These are phyloP conservation scores for Yamagishiella unicocca DNA, from an alignment of 139 green algal species.

Conservation along the genomic window DNA sequence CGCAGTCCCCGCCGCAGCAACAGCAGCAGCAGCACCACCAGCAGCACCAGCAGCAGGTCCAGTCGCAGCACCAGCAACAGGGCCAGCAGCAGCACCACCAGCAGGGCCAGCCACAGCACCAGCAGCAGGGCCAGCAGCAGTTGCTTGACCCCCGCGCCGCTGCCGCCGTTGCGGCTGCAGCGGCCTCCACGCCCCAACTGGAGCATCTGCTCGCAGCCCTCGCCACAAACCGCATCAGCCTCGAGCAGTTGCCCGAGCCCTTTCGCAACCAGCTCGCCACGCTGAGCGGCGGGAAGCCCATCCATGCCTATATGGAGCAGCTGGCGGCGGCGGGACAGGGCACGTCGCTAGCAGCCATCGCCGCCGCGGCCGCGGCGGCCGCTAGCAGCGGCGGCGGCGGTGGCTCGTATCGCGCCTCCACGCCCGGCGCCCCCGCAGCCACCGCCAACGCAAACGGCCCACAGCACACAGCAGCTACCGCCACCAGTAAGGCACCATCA, in stretches of 20 bases:
- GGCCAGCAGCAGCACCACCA: not conserved
- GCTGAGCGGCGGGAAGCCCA: slow-evolving; percentile 5
- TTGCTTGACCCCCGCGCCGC: not conserved
- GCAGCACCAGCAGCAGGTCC: slow-evolving; percentile 9
- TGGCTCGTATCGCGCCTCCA: not conserved
- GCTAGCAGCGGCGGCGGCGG: not conserved
- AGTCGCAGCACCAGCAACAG: not conserved
- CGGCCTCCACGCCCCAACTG: not conserved
- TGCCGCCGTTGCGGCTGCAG: not conserved
- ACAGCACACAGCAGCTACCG: not conserved
- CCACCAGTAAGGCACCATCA: not conserved
- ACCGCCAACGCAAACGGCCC: not conserved
- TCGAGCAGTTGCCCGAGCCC: slow-evolving; percentile 45
- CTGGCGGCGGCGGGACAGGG: not conserved
- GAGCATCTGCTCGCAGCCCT: slow-evolving; percentile 38
- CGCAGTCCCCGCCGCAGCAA: not conserved
- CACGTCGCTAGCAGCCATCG: not conserved
- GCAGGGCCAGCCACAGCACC: not conserved
- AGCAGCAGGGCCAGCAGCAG: slow-evolving; percentile 12
- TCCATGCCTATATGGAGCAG: slow-evolving; percentile 24
- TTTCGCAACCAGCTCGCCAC: slow-evolving; percentile 5
- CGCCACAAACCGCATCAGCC: not conserved
- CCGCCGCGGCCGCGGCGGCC: not conserved
- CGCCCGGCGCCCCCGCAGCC: not conserved
- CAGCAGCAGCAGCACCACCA: not conserved